A percentile compares a stretch with the other conserved stretches of the same genome.
Evolutionary conservation across 441 rosid species (phyloP).

Genomic region (Adansonia grandidieri): DNA sequence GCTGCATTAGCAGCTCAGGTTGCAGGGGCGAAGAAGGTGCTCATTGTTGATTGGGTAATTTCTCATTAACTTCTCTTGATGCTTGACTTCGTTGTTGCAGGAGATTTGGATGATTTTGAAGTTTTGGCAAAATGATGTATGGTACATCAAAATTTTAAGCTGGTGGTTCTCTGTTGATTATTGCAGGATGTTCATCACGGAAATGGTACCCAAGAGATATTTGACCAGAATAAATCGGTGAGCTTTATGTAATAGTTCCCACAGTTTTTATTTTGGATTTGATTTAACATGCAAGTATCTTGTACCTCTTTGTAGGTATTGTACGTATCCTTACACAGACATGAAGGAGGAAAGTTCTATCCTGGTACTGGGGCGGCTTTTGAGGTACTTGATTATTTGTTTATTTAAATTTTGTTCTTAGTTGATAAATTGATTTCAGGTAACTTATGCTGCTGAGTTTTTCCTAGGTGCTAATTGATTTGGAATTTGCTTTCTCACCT

Average conservation of each 20-base stretch:
- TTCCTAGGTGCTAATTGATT: background rate
- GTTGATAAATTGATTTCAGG: background rate
- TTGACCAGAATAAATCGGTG: conserved; percentile 85
- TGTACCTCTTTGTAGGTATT: conserved; percentile 58
- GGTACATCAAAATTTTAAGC: conserved; percentile 19
- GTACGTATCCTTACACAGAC: conserved; percentile 91
- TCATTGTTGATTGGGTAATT: conserved; percentile 95
- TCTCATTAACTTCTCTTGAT: conserved; percentile 28
- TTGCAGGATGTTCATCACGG: conserved; percentile 99
- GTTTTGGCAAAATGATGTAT: background rate
- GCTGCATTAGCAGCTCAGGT: conserved; percentile 91
- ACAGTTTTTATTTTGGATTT: background rate
- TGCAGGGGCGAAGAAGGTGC: conserved; percentile 93
- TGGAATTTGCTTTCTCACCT: background rate
- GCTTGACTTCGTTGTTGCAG: conserved; percentile 23
- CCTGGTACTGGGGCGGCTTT: conserved; percentile 91
- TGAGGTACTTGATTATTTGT: conserved; percentile 55
- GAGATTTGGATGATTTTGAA: background rate
- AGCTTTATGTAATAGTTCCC: conserved; percentile 33
- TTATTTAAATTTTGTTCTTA: background rate
- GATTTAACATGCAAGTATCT: conserved; percentile 18
- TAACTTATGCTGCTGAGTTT: background rate
- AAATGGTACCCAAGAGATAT: conserved; percentile 97
- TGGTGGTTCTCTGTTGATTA: conserved; percentile 17
- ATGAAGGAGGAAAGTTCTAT: conserved; percentile 87